Percentiles rank a stretch among this genome's conserved stretches.
Evolutionary conservation across 805 yeast species (phyloP).

Genomic region (Saccharomyces mikatae): DNA sequence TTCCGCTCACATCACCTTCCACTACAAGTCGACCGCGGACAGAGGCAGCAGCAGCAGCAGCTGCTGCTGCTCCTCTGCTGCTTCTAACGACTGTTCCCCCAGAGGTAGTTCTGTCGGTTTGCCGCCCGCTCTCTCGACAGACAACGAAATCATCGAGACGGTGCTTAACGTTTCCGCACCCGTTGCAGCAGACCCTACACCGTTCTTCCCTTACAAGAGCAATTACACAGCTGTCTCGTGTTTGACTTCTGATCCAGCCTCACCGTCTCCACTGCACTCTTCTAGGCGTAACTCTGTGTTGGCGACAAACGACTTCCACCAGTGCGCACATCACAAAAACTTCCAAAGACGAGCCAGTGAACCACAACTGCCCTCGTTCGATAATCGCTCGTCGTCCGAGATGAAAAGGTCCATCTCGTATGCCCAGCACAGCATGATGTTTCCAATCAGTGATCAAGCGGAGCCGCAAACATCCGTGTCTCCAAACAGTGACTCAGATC

Average conservation of each 20-base stretch:
- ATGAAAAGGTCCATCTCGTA: conserved; percentile 1
- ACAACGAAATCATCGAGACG: background rate
- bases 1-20: conserved; percentile 9
- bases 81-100: background rate
- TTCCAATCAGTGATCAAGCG: background rate
- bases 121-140: background rate
- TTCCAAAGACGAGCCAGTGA: conserved; percentile 8
- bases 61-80: background rate
- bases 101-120: background rate
- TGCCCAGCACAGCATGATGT: background rate
- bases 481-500: conserved; percentile 1
- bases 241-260: background rate
- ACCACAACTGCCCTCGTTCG: conserved; percentile 4
- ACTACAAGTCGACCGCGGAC: conserved; percentile 1
- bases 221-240: background rate
- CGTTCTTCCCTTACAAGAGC: background rate
- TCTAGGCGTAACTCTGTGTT: background rate
- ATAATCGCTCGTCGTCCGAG: background rate
- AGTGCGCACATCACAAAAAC: conserved; percentile 4
- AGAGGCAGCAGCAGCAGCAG: background rate
- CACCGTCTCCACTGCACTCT: background rate
- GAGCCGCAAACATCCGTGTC: conserved; percentile 1
- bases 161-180: background rate
- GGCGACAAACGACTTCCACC: conserved; percentile 6
- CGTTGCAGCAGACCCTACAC: background rate